Evolutionary conservation across 495 filamentous ascomycete genomes (phyloP), one percentile per base, ranked within the genome.

Genomic region (Corynascus novoguineensis): DNA sequence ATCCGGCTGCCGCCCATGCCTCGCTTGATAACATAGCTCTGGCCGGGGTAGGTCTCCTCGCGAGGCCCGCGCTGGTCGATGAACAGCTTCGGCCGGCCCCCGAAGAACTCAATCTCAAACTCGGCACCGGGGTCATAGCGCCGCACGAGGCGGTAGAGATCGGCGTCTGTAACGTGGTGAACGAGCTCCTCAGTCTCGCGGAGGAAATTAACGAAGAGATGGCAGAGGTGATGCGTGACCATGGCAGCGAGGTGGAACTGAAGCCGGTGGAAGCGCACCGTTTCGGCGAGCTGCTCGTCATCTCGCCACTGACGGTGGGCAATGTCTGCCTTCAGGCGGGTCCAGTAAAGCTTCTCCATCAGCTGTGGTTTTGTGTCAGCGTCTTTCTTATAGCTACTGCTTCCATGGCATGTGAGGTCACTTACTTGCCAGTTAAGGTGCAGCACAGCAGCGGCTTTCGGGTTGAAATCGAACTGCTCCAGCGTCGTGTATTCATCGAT

Each of bases 181-280:
- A 28, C 46, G 11, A 60, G 45, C 11, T 31, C 48, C 4, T 46
- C 63, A 24, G n/a, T 48, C 11, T 25, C 31, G 9, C 53, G 38
- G 1, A 65, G 53, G 40, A 58, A 65, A 38, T 59, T 61, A 19
- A 60, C 50, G 15, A 65, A 62, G 5, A 65, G 41, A 31, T 65
- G 63, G 47, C 63, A 65, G 4, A 62, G 37, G 40, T 65, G 63
- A 44, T 65, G 63, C 1, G 63, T 59, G 9, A 65, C 60, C 53
- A 50, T 59, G 27, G 53, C 56, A 5, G 52, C 59, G 8, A 61
- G 47, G 31, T 65, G 63, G 53, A 65, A 61, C 35, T 60, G 59
- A 15, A 65, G 50, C 1, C 63, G 53, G 44, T 55, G 34, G 44
- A 65, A 65, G 25, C 55, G 40, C 3, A 28, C 24, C 3, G 55